Percentiles rank a stretch among this genome's conserved stretches.
Conservation (phyloP, 805 yeast species). For the Metschnikowia rubicola region DNA sequence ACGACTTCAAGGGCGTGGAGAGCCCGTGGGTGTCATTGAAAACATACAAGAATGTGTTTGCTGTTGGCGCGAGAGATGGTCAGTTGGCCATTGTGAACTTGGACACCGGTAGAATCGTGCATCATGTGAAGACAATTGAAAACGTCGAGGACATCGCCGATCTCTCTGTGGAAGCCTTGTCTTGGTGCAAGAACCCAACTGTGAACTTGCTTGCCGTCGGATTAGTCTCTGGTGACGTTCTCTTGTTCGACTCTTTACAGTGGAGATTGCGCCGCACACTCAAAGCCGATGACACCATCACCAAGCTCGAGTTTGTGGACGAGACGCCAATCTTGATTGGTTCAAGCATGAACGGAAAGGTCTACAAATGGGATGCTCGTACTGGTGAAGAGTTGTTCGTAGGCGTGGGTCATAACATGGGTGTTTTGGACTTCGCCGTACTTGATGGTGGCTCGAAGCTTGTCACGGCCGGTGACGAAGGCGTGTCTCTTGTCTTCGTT, state of each 20-base stretch:
- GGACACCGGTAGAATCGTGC: conserved; percentile 69
- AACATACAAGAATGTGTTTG: conserved; percentile 52
- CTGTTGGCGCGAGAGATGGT: conserved; percentile 88
- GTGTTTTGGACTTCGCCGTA: conserved; percentile 80
- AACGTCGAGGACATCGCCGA: conserved; percentile 43
- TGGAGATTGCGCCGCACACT: conserved; percentile 82
- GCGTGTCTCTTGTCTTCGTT: conserved; percentile 73
- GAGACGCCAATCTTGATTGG: conserved; percentile 60
- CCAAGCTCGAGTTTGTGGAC: conserved; percentile 67
- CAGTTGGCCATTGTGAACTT: conserved; percentile 73
- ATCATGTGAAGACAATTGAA: conserved; percentile 62
- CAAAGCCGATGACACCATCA: conserved; percentile 75
- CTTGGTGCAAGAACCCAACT: conserved; percentile 65
- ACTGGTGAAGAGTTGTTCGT: conserved; percentile 74
- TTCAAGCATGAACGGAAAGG: conserved; percentile 78
- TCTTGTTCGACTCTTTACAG: conserved; percentile 74
- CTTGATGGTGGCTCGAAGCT: conserved; percentile 64
- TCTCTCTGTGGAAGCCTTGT: conserved; percentile 53
- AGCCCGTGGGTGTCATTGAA: conserved; percentile 88
- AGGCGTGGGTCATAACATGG: conserved; percentile 92
- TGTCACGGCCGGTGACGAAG: conserved; percentile 95
- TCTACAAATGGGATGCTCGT: conserved; percentile 86
- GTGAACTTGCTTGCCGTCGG: conserved; percentile 74
- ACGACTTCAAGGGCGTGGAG: conserved; percentile 65
- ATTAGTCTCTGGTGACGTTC: conserved; percentile 81